Conservation (phyloP, 2,329 filamentous ascomycete genomes). For the Fusarium austroafricanum region DNA sequence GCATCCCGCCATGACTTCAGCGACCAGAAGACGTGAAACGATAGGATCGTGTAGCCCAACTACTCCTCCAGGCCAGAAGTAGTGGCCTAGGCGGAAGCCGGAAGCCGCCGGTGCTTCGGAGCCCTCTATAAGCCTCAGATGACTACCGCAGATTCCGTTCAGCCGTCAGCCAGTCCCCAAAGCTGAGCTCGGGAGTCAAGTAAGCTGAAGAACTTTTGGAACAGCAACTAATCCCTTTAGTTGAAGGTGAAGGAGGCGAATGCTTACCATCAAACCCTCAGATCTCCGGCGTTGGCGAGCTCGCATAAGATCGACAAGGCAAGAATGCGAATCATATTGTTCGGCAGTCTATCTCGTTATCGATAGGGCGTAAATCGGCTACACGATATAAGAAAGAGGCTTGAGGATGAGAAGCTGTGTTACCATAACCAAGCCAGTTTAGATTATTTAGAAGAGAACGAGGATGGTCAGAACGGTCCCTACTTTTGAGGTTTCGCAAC, state of each 20-base stretch:
- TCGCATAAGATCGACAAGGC: not conserved
- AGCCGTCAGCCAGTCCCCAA: conserved; percentile 2
- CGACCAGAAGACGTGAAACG: conserved; percentile 13
- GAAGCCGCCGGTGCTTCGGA: conserved; percentile 34
- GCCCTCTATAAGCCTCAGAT: conserved; percentile 8
- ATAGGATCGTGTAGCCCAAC: conserved; percentile 31
- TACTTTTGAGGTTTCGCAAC: conserved; percentile 27
- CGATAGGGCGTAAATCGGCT: conserved; percentile 8
- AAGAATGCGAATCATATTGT: not conserved
- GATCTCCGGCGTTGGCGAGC: not conserved
- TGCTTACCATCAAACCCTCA: not conserved
- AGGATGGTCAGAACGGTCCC: conserved; percentile 3
- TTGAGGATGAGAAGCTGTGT: conserved; percentile 20
- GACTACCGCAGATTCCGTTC: not conserved
- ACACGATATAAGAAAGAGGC: conserved; percentile 16
- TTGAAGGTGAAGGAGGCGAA: not conserved
- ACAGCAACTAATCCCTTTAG: not conserved
- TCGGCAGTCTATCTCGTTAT: not conserved
- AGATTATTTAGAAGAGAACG: conserved; percentile 1
- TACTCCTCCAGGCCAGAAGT: not conserved
- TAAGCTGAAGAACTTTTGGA: too few relatives aligned
- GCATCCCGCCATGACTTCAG: conserved; percentile 22
- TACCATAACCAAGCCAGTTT: conserved; percentile 3
- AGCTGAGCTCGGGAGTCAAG: not conserved
- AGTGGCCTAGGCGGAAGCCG: conserved; percentile 34